Base-by-base conservation (phyloP, 768 basidiomycete species). In the Trametes cingulata region DNA sequence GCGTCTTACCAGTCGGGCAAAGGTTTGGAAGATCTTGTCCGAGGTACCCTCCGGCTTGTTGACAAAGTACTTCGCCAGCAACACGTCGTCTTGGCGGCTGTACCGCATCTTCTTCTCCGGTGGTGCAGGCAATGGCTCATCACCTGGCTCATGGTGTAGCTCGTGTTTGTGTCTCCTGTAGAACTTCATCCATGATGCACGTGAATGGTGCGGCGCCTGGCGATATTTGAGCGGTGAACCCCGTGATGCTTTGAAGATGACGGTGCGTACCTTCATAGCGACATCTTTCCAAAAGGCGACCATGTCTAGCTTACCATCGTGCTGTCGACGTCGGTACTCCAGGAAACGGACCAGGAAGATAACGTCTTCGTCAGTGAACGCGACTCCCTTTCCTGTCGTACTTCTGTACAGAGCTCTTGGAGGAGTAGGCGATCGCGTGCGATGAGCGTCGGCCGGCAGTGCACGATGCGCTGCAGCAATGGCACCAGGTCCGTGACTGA, bases 141-240 rank as follows among this genome's bases (percentile, higher is more conserved):
- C 87, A 0, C 75, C 78, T n/a, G 86, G 85, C 2, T 78, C 76
- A 57, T 82, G 83, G 52, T 87, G 80, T 37, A 92, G 75, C 66
- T 94, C 92, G 66, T 94, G 92, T 65, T 91, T 91, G 71, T 94
- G 92, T 56, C 92, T 79, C 15, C 92, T 82, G 84, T 91, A 94
- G 73, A 86, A 94, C 73, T 94, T 94, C 90, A 94, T 92, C 92
- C 92, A 94, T 6, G 92, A 94, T 47, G 92, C 92, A 37, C 91
- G 86, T 24, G 92, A 93, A 69, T 94, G 92, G 73, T 94, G 92
- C 0, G 92, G 92, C 0, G 91, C 91, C 88, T 91, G 22, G 7
- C 33, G 13, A 19, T 6, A 20, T 13, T 9, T 14, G 22, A 5
- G 15, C 15, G 14, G n/a, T 56, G 60, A 20, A 2, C 1, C 33